phyloP scores from a whole-genome alignment of 2,329 filamentous ascomycete species.

The Zymoseptoria crescenta region DNA sequence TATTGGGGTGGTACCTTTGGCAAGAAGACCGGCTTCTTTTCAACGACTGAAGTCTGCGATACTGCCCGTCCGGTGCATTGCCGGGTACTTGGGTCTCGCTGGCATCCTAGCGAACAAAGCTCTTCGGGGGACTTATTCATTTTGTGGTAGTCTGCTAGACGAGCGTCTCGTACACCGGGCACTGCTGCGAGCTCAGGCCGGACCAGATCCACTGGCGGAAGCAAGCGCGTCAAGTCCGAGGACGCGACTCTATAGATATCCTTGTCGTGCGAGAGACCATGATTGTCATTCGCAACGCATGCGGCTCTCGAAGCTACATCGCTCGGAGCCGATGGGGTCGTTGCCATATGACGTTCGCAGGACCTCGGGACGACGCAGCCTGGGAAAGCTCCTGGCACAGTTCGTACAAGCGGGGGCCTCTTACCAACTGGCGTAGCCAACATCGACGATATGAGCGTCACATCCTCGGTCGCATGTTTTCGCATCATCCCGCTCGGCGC shows the following conservation, averaged over 20 bases:
- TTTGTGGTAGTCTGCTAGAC: background rate
- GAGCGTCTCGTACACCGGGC: slow-evolving; percentile 3
- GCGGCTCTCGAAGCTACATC: background rate
- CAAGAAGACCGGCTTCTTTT: background rate
- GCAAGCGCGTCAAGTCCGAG: slow-evolving; percentile 3
- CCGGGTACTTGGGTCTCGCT: slow-evolving; percentile 8
- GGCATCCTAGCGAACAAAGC: slow-evolving; percentile 18
- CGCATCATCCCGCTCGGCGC: background rate
- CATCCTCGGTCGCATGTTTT: background rate
- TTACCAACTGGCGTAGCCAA: background rate
- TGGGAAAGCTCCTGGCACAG: background rate
- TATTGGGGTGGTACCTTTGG: background rate
- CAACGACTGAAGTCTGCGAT: background rate
- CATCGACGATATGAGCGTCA: background rate
- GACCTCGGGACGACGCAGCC: background rate
- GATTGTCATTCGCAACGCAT: background rate
- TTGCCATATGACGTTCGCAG: background rate
- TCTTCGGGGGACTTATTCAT: background rate
- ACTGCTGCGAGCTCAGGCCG: slow-evolving; percentile 24
- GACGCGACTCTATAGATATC: background rate
- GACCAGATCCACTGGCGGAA: slow-evolving; percentile 22
- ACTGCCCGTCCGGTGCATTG: slow-evolving; percentile 7
- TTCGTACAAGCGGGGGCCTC: background rate
- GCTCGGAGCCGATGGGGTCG: background rate
- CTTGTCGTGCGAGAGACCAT: background rate